phyloP scores from a whole-genome alignment of 139 green algal genomes.

The Bryopsis sp. region DNA sequence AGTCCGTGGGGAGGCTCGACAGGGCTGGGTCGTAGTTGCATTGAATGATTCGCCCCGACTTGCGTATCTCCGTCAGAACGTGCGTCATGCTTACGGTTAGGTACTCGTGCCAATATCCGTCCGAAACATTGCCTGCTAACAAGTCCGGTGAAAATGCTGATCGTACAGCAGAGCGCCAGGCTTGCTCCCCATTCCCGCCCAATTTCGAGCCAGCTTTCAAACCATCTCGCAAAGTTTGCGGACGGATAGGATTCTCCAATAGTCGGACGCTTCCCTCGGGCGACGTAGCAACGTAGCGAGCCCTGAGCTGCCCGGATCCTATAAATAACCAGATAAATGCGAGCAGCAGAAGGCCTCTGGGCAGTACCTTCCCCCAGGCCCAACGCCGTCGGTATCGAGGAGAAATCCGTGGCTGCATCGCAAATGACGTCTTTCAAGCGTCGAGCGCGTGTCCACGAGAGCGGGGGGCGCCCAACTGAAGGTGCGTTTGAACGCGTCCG shows the following conservation, averaged over 20 bases:
- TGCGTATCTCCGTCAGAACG: neutral
- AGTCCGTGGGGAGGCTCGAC: neutral
- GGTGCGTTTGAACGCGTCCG: too few species aligned
- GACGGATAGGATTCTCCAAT: neutral
- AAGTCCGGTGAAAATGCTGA: neutral
- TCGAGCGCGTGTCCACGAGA: too few species aligned
- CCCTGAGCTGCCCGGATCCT: too few species aligned
- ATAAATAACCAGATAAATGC: too few species aligned
- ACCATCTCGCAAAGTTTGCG: neutral
- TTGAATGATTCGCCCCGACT: neutral
- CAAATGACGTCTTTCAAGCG: too few species aligned
- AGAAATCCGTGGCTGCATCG: too few species aligned
- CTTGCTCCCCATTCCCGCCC: neutral
- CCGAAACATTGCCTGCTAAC: neutral
- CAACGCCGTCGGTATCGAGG: too few species aligned
- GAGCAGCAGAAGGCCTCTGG: too few species aligned
- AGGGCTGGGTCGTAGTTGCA: constrained; percentile 4
- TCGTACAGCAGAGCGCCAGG: neutral
- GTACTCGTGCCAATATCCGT: neutral
- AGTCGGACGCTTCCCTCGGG: neutral
- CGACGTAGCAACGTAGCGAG: too few species aligned
- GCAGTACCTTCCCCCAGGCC: too few species aligned
- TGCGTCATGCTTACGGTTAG: neutral
- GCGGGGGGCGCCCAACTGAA: too few species aligned
- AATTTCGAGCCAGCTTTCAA: neutral